These are phyloP conservation scores for Candida gigantensis DNA, from an alignment of 1,139 yeast genomes.

Conservation along the genomic window DNA sequence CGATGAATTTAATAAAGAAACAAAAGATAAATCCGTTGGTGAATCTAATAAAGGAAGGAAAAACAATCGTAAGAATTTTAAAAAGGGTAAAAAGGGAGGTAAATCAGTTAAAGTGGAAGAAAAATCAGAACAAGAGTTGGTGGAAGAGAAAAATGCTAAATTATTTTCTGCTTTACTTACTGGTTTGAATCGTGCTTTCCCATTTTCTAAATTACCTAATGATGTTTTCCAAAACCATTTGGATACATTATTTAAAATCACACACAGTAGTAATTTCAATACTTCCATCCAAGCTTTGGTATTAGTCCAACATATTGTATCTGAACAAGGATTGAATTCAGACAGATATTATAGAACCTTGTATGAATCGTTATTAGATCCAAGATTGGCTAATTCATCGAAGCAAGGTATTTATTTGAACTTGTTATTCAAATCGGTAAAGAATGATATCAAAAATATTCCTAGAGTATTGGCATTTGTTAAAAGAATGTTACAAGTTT, in stretches of 20 bases:
- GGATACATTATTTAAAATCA: conserved; percentile 82
- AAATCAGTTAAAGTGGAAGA: conserved; percentile 64
- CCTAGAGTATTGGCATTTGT: conserved; percentile 85
- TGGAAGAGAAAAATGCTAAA: conserved; percentile 83
- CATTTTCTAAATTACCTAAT: conserved; percentile 78
- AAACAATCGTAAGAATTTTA: conserved; percentile 53
- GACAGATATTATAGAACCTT: conserved; percentile 87
- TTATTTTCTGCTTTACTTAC: conserved; percentile 89
- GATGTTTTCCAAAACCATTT: conserved; percentile 76
- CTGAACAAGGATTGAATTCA: conserved; percentile 54
- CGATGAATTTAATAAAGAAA: conserved; percentile 48
- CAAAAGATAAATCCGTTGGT: conserved; percentile 39
- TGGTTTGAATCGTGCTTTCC: conserved; percentile 95
- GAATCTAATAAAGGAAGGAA: conserved; percentile 50
- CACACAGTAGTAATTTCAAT: conserved; percentile 92
- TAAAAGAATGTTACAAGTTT: conserved; percentile 84
- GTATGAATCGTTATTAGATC: conserved; percentile 86
- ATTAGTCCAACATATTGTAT: conserved; percentile 74
- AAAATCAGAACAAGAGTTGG: conserved; percentile 67
- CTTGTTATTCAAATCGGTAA: conserved; percentile 78
- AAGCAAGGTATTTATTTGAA: conserved; percentile 89
- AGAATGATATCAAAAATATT: conserved; percentile 59
- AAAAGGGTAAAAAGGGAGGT: conserved; percentile 75
- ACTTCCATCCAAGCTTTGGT: conserved; percentile 92
- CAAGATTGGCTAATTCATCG: conserved; percentile 78